A percentile compares a stretch with the other conserved stretches of the same genome.
phyloP scores from a whole-genome alignment of 139 green algal species.

The Bryopsis sp. region DNA sequence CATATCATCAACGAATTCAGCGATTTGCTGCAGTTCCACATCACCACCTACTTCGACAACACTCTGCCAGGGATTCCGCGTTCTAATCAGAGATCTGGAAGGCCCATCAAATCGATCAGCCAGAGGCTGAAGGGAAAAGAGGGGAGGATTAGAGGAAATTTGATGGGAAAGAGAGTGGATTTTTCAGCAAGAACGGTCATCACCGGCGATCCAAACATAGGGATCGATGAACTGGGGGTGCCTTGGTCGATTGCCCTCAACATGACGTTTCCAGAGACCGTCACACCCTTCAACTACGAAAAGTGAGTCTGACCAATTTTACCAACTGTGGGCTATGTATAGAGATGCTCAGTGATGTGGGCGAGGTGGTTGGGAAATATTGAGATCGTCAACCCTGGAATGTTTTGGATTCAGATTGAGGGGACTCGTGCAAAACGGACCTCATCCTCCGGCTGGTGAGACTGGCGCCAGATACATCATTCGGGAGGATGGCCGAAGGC shows the following conservation, averaged over 20 bases:
- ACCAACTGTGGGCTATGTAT: conserved; percentile 10
- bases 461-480: conserved; percentile 96
- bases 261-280: conserved; percentile 93
- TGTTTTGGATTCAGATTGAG: too few relatives aligned
- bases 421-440: conserved; percentile 89
- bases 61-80: conserved; percentile 68
- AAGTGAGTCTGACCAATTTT: conserved; percentile 23
- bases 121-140: conserved; percentile 77
- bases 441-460: conserved; percentile 85
- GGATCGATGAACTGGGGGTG: conserved; percentile 96
- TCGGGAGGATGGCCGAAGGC: conserved; percentile 82
- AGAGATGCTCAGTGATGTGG: too few relatives aligned
- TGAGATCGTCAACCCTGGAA: too few relatives aligned
- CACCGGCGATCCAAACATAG: conserved; percentile 94
- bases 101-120: conserved; percentile 94
- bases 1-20: conserved; percentile 66
- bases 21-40: conserved; percentile 72
- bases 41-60: conserved; percentile 95
- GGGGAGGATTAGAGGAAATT: conserved; percentile 94
- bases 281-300: conserved; percentile 77
- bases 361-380: too few relatives aligned
- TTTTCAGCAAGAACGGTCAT: conserved; percentile 98
- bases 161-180: conserved; percentile 99
- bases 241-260: conserved; percentile 95
- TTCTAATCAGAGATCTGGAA: conserved; percentile 51